Conservation (phyloP, 1,284 basidiomycete genomes). For the Tylopilus sp. region DNA sequence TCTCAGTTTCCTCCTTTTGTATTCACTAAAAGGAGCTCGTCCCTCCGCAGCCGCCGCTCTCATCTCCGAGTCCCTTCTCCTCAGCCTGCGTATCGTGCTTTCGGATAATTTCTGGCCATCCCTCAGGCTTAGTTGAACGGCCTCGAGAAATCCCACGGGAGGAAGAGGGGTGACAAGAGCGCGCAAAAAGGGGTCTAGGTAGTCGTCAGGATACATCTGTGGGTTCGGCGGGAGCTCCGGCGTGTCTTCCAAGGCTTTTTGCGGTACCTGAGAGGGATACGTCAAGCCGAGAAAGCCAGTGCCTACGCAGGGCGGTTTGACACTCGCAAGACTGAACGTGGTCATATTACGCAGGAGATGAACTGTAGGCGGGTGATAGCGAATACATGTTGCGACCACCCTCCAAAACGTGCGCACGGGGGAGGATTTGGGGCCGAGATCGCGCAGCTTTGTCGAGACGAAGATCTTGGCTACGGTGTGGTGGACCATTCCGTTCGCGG, state of each 20-base stretch:
- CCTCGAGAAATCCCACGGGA: constrained; percentile 31
- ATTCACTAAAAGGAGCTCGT: constrained; percentile 36
- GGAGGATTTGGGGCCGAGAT: constrained; percentile 39
- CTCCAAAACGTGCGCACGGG: constrained; percentile 36
- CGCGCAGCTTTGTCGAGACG: constrained; percentile 38
- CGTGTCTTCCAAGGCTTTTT: constrained; percentile 26
- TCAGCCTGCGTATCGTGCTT: constrained; percentile 37
- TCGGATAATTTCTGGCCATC: constrained; percentile 40
- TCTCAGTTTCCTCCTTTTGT: constrained; percentile 34
- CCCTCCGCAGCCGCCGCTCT: constrained; percentile 35
- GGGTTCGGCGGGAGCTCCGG: constrained; percentile 29
- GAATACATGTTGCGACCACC: constrained; percentile 38
- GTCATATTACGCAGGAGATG: constrained; percentile 34
- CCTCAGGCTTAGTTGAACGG: constrained; percentile 32
- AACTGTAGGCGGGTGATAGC: constrained; percentile 34
- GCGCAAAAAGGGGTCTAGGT: constrained; percentile 23
- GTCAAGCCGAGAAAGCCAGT: constrained; percentile 38
- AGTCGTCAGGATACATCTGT: constrained; percentile 28
- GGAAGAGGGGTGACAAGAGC: constrained; percentile 37
- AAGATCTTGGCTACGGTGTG: constrained; percentile 39
- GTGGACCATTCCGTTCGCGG: constrained; percentile 42
- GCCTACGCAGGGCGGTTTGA: constrained; percentile 31
- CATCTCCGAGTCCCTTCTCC: constrained; percentile 35
- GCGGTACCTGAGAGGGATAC: constrained; percentile 4
- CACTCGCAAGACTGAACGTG: constrained; percentile 40